Conservation (phyloP, 2,329 filamentous ascomycete genomes). For the Rachicladosporium sp. region DNA sequence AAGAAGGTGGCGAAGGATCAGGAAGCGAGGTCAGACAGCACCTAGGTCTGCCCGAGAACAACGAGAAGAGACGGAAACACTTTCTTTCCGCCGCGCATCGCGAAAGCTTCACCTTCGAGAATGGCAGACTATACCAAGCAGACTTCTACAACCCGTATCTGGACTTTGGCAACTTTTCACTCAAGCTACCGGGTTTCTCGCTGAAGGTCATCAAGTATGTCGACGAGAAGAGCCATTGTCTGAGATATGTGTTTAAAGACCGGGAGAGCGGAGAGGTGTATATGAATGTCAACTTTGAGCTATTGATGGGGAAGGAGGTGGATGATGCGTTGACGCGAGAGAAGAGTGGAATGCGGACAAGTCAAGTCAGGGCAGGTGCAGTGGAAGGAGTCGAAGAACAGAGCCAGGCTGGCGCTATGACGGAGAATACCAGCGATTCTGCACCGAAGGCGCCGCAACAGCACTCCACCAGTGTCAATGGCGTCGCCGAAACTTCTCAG, state of each 20-base stretch:
- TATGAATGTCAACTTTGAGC: slow-evolving; percentile 34
- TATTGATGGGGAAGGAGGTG: slow-evolving; percentile 21
- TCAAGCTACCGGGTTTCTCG: slow-evolving; percentile 34
- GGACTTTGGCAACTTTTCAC: slow-evolving; percentile 34
- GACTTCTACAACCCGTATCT: slow-evolving; percentile 39
- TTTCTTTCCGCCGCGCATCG: slow-evolving; percentile 27
- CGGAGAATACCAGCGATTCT: too few species aligned
- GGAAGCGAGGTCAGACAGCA: slow-evolving; percentile 20
- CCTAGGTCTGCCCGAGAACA: slow-evolving; percentile 25
- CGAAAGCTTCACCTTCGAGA: slow-evolving; percentile 30
- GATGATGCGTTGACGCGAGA: slow-evolving; percentile 2
- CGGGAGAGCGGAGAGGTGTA: slow-evolving; percentile 28
- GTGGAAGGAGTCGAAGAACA: not conserved
- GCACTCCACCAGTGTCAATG: too few species aligned
- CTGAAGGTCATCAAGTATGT: slow-evolving; percentile 34
- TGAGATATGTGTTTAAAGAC: slow-evolving; percentile 36
- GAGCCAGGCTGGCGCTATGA: not conserved
- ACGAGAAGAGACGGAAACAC: slow-evolving; percentile 33
- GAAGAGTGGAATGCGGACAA: not conserved
- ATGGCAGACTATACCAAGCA: slow-evolving; percentile 31
- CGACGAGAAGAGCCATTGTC: slow-evolving; percentile 35
- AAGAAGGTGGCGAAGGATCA: slow-evolving; percentile 29
- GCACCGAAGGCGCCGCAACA: too few species aligned
- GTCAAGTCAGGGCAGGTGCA: not conserved
- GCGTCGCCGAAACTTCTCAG: too few species aligned